These are phyloP conservation scores for Prunus mira DNA, from an alignment of 306 rosid species.

Conservation along the genomic window DNA sequence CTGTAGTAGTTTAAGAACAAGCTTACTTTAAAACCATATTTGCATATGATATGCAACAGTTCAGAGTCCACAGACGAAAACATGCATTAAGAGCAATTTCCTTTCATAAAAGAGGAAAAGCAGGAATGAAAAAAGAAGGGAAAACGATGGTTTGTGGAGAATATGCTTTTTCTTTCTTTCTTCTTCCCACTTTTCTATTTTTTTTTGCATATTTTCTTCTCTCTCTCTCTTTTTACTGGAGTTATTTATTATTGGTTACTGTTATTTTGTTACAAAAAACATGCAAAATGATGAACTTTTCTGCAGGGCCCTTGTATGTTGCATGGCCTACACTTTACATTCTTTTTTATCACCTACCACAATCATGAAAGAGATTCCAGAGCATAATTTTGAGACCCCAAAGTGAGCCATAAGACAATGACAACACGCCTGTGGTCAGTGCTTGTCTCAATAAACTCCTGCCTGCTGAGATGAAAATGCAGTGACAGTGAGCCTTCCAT, in stretches of 20 bases:
- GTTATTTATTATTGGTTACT: background rate
- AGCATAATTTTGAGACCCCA: conserved; percentile 34
- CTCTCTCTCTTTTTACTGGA: background rate
- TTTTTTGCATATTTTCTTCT: background rate
- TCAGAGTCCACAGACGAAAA: no score
- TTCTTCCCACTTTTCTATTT: background rate
- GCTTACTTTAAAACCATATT: no score
- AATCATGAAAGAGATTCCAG: conserved; percentile 56
- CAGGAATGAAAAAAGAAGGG: background rate
- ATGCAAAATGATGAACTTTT: conserved; percentile 9
- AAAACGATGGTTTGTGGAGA: background rate
- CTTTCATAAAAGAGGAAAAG: background rate
- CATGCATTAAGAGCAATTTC: no score
- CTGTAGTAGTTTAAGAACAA: no score
- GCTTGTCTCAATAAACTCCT: background rate
- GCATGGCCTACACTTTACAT: conserved; percentile 39
- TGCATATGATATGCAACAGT: no score
- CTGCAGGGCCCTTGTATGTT: conserved; percentile 28
- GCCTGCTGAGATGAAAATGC: conserved; percentile 1
- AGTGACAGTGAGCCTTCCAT: background rate
- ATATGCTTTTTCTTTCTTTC: background rate
- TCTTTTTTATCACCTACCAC: conserved; percentile 39
- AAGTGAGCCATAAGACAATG: conserved; percentile 44
- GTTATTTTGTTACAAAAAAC: no score
- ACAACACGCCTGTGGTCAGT: conserved; percentile 35